phyloP scores from a whole-genome alignment of 257 asterid genomes.

The Oldenlandia corymbosa region DNA sequence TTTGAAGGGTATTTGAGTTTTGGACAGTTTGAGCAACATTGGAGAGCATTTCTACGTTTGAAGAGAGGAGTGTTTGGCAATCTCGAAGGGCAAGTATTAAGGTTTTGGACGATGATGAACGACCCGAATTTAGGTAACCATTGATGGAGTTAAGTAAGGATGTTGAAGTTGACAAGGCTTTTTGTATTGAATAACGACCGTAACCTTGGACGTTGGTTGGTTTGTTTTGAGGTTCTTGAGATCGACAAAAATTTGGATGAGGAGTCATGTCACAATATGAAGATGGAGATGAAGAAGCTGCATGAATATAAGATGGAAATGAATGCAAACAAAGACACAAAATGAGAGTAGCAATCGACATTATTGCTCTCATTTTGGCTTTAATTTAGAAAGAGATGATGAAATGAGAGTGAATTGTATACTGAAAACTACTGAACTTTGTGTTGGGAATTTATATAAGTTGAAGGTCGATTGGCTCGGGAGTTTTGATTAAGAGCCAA shows the following conservation, averaged over 20 bases:
- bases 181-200: constrained; percentile 18
- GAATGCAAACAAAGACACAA: background rate
- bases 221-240: constrained; percentile 15
- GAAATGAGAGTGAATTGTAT: too few species aligned
- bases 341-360: background rate
- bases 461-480: too few species aligned
- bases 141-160: constrained; percentile 5
- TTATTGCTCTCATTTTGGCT: too few species aligned
- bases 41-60: constrained; percentile 15
- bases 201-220: constrained; percentile 21
- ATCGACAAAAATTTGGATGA: constrained; percentile 18
- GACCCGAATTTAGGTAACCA: background rate
- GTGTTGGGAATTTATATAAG: too few species aligned
- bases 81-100: constrained; percentile 25
- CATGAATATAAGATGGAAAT: background rate
- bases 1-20: constrained; percentile 8
- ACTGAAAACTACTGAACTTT: too few species aligned
- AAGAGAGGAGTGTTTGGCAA: constrained; percentile 23
- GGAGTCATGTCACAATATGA: constrained; percentile 29
- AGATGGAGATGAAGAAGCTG: constrained; percentile 12
- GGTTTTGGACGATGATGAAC: background rate
- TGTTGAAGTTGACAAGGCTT: constrained; percentile 18
- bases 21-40: background rate
- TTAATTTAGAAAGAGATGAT: too few species aligned
- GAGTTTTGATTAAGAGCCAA: too few species aligned